A percentile compares a stretch with the other conserved stretches of the same genome.
Evolutionary conservation across 139 green algal species (phyloP).

Genomic region (Diplosphaera chodatii): DNA sequence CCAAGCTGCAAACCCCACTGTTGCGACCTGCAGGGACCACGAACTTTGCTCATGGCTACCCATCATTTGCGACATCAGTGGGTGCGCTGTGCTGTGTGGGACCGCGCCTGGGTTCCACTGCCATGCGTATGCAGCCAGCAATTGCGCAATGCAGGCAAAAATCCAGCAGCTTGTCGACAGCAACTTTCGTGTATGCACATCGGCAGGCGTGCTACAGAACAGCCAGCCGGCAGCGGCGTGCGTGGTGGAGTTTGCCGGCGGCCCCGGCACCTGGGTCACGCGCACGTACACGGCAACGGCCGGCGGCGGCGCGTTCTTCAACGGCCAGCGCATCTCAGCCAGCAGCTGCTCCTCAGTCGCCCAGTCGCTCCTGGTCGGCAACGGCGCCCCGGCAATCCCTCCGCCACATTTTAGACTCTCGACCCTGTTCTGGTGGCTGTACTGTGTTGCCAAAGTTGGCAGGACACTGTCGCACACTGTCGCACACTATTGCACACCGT

Average conservation of each 20-base stretch:
- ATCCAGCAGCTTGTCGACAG: no score
- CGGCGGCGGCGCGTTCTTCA: constrained; percentile 62
- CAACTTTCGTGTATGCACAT: no score
- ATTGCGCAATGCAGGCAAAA: no score
- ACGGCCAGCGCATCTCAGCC: constrained; percentile 55
- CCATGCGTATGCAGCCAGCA: no score
- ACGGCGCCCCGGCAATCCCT: neutral
- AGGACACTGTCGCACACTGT: no score
- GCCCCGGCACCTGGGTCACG: constrained; percentile 58
- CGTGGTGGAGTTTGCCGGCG: constrained; percentile 50
- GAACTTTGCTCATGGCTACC: constrained; percentile 83
- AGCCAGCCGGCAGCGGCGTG: constrained; percentile 17
- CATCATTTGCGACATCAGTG: constrained; percentile 71
- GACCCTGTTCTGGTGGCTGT: no score
- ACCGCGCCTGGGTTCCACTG: no score
- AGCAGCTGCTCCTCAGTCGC: constrained; percentile 21
- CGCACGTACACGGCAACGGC: constrained; percentile 64
- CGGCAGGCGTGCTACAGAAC: constrained; percentile 17
- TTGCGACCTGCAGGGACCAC: constrained; percentile 84
- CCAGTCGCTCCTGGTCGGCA: constrained; percentile 46
- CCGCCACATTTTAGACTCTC: no score
- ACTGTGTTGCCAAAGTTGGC: no score
- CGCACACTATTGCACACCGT: no score
- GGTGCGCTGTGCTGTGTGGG: no score
- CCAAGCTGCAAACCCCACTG: no score